Evolutionary conservation across 148 eudicot genomes (phyloP).

Genomic region (Amaranthus hypochondriacus): DNA sequence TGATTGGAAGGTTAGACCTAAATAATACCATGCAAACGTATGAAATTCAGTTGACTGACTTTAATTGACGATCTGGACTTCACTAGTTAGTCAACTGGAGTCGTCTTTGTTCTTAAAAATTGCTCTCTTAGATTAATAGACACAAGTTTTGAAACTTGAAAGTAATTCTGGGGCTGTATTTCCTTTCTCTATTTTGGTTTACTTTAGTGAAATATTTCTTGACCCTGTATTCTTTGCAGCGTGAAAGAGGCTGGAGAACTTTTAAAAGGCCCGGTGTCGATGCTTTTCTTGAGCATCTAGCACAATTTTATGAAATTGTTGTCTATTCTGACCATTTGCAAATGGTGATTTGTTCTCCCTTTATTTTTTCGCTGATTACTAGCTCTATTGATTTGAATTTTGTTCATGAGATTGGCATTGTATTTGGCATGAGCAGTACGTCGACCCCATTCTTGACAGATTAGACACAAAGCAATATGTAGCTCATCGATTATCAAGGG

Average conservation of each 20-base stretch:
- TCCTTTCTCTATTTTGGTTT: background rate
- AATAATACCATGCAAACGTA: background rate
- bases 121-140: too few species aligned
- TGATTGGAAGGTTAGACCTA: conserved; percentile 60
- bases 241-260: conserved; percentile 98
- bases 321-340: conserved; percentile 71
- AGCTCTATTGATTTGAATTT: background rate
- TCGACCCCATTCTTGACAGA: conserved; percentile 78
- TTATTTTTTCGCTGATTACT: background rate
- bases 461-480: conserved; percentile 61
- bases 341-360: conserved; percentile 46
- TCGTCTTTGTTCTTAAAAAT: too few species aligned
- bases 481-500: conserved; percentile 59
- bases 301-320: conserved; percentile 78
- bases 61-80: background rate
- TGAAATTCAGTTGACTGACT: background rate
- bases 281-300: conserved; percentile 79
- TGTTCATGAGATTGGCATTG: conserved; percentile 12
- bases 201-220: background rate
- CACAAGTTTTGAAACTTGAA: too few species aligned
- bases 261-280: conserved; percentile 95
- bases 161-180: too few species aligned
- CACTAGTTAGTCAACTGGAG: too few species aligned
- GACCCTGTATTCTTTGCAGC: conserved; percentile 33
- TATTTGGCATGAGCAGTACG: conserved; percentile 56